Evolutionary conservation across 140 eudicot genomes (phyloP).

Genomic region (Cichorium intybus): DNA sequence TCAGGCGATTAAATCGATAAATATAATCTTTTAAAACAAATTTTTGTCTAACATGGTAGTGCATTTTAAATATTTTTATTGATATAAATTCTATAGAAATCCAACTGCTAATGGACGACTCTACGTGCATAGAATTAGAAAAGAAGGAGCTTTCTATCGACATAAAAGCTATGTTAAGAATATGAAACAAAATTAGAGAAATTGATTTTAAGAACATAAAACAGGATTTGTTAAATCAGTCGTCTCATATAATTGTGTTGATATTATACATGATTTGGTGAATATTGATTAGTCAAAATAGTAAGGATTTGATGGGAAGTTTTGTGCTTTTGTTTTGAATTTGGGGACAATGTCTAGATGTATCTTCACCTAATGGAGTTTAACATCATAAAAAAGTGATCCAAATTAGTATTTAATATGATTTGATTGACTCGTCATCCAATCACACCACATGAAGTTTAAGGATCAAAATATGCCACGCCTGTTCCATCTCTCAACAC

Average conservation of each 20-base stretch:
- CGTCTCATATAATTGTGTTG: too few species aligned
- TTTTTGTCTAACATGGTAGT: too few species aligned
- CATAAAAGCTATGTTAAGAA: background rate
- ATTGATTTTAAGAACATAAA: too few species aligned
- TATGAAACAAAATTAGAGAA: too few species aligned
- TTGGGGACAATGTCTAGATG: slow-evolving; percentile 29
- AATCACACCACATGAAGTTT: slow-evolving; percentile 7
- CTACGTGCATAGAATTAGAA: too few species aligned
- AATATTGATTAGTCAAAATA: slow-evolving; percentile 11
- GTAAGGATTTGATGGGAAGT: slow-evolving; percentile 27
- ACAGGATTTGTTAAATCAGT: too few species aligned
- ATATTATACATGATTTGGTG: too few species aligned
- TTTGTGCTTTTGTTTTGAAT: slow-evolving; percentile 32
- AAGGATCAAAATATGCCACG: slow-evolving; percentile 29
- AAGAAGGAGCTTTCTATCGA: background rate
- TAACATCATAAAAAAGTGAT: slow-evolving; percentile 23
- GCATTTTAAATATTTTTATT: too few species aligned
- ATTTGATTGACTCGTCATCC: slow-evolving; percentile 9
- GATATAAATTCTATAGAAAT: too few species aligned
- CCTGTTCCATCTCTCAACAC: slow-evolving; percentile 12
- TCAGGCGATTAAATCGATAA: too few species aligned
- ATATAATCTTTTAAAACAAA: too few species aligned
- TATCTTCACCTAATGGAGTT: slow-evolving; percentile 34
- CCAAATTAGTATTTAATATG: slow-evolving; percentile 20
- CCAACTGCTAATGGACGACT: too few species aligned